Conservation (phyloP, 305 asterid genomes). For the Fraxinus dipetala region DNA sequence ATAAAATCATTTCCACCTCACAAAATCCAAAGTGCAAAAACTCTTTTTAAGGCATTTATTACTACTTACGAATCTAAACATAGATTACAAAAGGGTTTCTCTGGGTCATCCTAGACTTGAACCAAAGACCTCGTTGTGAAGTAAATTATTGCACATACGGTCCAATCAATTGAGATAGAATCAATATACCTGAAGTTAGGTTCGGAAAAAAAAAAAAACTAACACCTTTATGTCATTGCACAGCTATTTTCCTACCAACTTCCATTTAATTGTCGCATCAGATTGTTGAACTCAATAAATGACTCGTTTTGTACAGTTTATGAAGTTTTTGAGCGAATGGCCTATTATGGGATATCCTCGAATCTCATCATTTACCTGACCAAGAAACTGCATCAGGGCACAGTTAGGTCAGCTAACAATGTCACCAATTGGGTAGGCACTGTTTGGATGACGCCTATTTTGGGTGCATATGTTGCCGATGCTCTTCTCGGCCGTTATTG, state of each 20-base stretch:
- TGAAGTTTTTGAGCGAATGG: constrained; percentile 92
- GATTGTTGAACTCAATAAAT: background rate
- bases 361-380: constrained; percentile 70
- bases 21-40: background rate
- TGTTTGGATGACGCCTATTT: constrained; percentile 70
- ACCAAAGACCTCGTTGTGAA: too few relatives aligned
- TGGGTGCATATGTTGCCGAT: constrained; percentile 83
- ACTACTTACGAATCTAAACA: background rate
- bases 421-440: constrained; percentile 88
- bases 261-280: background rate
- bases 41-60: too few relatives aligned
- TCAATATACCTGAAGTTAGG: too few relatives aligned
- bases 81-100: too few relatives aligned
- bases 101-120: too few relatives aligned
- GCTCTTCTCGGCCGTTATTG: constrained; percentile 74
- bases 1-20: too few relatives aligned
- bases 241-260: background rate
- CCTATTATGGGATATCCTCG: constrained; percentile 74
- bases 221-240: background rate
- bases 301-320: constrained; percentile 46
- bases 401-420: constrained; percentile 66
- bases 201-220: too few relatives aligned
- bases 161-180: too few relatives aligned
- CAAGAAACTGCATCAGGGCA: constrained; percentile 56
- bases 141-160: too few relatives aligned